A percentile compares a stretch with the other conserved stretches of the same genome.
Conservation (phyloP, 257 asterid species). For the Primulina huaijiensis region DNA sequence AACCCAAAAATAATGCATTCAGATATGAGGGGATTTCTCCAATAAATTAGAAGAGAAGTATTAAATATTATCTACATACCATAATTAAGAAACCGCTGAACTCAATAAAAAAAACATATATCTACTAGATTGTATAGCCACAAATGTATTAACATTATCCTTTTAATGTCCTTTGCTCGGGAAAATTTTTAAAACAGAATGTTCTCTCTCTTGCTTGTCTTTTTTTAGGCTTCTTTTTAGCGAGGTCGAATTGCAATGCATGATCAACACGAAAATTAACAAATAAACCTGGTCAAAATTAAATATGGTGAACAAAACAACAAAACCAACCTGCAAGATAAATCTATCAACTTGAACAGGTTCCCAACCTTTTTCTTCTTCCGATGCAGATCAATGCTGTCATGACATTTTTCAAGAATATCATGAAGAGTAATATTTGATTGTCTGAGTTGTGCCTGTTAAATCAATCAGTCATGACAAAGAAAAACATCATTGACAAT, state of each 20-base stretch:
- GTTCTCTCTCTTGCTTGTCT: background rate
- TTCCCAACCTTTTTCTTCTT: conserved; percentile 66
- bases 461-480: conserved; percentile 27
- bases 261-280: conserved; percentile 17
- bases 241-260: conserved; percentile 13
- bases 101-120: too few species aligned
- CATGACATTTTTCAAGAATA: conserved; percentile 69
- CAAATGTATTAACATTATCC: conserved; percentile 2
- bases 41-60: too few species aligned
- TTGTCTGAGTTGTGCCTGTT: conserved; percentile 54
- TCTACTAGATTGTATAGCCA: background rate
- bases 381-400: conserved; percentile 40
- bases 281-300: background rate
- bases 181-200: conserved; percentile 4
- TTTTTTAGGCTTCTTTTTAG: background rate
- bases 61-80: too few species aligned
- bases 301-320: conserved; percentile 21
- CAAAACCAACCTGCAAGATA: conserved; percentile 64
- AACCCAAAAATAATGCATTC: too few species aligned
- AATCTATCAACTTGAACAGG: conserved; percentile 54
- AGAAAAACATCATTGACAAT: conserved; percentile 21
- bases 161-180: conserved; percentile 3
- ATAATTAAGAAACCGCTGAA: too few species aligned
- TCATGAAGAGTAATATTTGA: conserved; percentile 48
- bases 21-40: too few species aligned